Base-by-base conservation (phyloP, 2,329 filamentous ascomycete genomes). In the Epichloe aotearoae region DNA sequence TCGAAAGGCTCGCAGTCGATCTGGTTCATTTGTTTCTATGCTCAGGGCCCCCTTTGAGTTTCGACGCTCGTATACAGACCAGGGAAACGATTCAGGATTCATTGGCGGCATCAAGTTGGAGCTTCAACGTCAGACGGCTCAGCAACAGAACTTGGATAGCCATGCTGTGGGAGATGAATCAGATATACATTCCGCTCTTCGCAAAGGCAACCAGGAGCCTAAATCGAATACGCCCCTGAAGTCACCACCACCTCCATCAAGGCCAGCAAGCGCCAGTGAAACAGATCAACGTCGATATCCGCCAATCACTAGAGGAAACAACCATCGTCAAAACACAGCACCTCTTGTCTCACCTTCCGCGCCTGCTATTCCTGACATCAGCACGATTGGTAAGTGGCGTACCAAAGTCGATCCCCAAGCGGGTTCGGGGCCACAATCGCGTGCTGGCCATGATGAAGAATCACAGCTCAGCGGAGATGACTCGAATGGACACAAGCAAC, bases 61-160 rank as follows among this genome's bases (percentile, higher is more conserved):
- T 36, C 61, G 63, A 15, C 61, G 66, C 2, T 57, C 59, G 1
- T 69, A 66, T 0, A 54, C 62, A 17, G 66, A 68, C 36, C 59
- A 61, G 19, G 53, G 57, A 8, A 55, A 54, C n/a, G 57, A 66
- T 5, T 60, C 58, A 2, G 64, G 63, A 12, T 73, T 73, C 54
- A 64, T 73, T 23, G 68, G 70, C 1, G 68, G 66, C 19, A 64
- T 65, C 49, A 72, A 71, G 51, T 60, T 71, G 15, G 69, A 70
- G 45, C 60, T 67, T 45, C 62, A 70, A 50, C 64, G 64, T 44
- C 61, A 69, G 7, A 61, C 61, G 1, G 63, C 63, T 17, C 56
- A 63, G 8, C 58, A 67, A 37, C 57, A 61, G 39, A 56, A 58
- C 1, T 52, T 62, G 7, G 56, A 66, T 0, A 58, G 57, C 10